Base-by-base conservation (phyloP, 345 rosid genomes). In the Gossypium arboreum region DNA sequence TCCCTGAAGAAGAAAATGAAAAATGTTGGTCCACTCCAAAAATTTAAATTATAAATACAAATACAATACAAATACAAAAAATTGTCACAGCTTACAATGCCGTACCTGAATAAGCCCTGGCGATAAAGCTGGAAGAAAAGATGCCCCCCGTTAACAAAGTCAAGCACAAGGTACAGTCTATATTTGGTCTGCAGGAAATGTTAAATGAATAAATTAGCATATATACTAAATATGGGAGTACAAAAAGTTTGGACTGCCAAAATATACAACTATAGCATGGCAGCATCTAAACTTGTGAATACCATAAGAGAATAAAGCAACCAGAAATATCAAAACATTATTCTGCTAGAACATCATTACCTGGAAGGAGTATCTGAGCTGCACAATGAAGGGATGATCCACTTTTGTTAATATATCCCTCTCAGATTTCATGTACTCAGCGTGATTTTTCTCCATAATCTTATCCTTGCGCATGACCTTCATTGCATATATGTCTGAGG, bases 401-500 rank as follows among this genome's bases (percentile, higher is more conserved):
- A 89, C 81, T 81, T 91, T 93, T 1, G 92, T 95, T 54, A 95
- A 82, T 75, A 95, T 93, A 66, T 95, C 97, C 68, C 94, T 92
- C 81, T 95, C 99, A 22, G 97, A 92, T 86, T 89, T 93, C 99
- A 93, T 95, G 86, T 93, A 95, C 71, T 86, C 97, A 1, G 91
- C 91, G 18, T 91, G 98, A 81, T 95, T 89, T 84, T 87, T 93
- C 88, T 95, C 97, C 88, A 95, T 84, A 9, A 95, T 89, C 73
- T 82, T 88, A 78, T 95, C 99, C 88, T 95, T 95, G 62, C 99
- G 81, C 98, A 95, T 89, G 75, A 95, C 99, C 86, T 95, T 95
- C 99, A 95, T 95, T 2, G 99, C 99, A 73, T 79, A 91, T 73
- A 95, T 91, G 76, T 95, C 97, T 9, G 92, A 85, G 0, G 99